phyloP scores from a whole-genome alignment of 257 asterid species.

The Rhazya stricta region DNA sequence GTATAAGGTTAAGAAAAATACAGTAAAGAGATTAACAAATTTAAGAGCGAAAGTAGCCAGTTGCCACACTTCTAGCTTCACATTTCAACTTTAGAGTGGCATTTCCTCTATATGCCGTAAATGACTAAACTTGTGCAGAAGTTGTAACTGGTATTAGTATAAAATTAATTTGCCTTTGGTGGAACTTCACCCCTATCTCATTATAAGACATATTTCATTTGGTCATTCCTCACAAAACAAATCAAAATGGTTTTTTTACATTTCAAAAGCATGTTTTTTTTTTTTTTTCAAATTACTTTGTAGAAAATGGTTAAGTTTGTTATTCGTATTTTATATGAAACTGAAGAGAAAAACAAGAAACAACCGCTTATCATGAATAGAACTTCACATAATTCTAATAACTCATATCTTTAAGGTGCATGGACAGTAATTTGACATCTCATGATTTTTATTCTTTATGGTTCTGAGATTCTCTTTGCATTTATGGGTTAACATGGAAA shows the following conservation, averaged over 20 bases:
- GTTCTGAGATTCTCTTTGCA: slow-evolving; percentile 9
- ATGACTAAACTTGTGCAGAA: not conserved
- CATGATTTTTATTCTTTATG: not conserved
- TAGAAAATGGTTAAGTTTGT: not conserved
- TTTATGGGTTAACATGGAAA: slow-evolving; percentile 23
- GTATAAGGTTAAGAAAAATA: too few species aligned
- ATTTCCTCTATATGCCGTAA: not conserved
- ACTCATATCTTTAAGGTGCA: not conserved
- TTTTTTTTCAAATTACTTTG: not conserved
- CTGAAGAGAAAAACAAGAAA: not conserved
- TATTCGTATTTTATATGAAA: not conserved
- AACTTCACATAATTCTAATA: not conserved
- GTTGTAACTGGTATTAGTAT: not conserved
- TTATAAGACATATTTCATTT: not conserved
- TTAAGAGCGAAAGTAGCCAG: not conserved
- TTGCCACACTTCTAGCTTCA: not conserved
- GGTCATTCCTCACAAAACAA: not conserved
- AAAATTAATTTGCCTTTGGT: not conserved
- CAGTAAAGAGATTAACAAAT: not conserved
- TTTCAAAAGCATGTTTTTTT: not conserved
- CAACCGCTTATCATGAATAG: not conserved
- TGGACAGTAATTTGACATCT: not conserved
- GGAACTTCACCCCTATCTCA: not conserved
- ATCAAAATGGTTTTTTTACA: not conserved
- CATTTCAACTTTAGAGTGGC: not conserved